Base-by-base conservation (phyloP, 2,329 filamentous ascomycete species). In the Stachybotrys elegans region DNA sequence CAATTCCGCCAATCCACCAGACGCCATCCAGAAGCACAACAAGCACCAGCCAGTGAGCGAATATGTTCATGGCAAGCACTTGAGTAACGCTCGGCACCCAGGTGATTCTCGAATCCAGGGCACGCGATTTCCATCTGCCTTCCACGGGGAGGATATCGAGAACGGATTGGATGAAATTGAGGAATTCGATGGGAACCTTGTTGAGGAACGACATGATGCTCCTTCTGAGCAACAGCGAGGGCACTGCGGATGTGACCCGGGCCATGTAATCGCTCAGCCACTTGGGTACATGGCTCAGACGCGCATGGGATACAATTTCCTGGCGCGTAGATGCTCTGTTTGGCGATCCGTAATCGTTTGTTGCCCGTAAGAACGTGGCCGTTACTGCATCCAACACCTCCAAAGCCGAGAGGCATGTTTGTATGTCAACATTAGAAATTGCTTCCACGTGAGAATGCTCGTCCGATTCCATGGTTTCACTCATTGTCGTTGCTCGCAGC, bases 121-220 rank as follows among this genome's bases (percentile, higher is more conserved):
- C 25, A 8, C n/a, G 8, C 8, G 12, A 35, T 17, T 35, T 11
- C 22, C 34, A 19, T 32, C 19, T 12, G 11, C 31, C 32, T 1
- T 20, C 36, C 14, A 36, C 41, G 4, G 43, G 48, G 0, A 62
- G 54, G 1, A 38, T 21, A 3, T 55, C 54, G 0, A 69, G 47
- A 5, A 58, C 58, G 4, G 56, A 55, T 35, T 67, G 62, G 2
- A 71, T 55, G 1, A 69, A 45, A 1, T 42, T 53, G 0, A 72
- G 48, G 23, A 55, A 71, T 1, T 56, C 48, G 1, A 48, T 44
- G 0, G 66, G 63, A 0, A 59, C 61, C 19, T 61, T 61, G 48
- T 71, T 69, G 4, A 71, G 29, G n/a, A 69, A 70, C 3, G 66
- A 59, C 52, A 65, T 67, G 34, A 71, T 59, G 0, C 54, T 61